Evolutionary conservation across 495 filamentous ascomycete species (phyloP).

Genomic region (Penicillium taxi): DNA sequence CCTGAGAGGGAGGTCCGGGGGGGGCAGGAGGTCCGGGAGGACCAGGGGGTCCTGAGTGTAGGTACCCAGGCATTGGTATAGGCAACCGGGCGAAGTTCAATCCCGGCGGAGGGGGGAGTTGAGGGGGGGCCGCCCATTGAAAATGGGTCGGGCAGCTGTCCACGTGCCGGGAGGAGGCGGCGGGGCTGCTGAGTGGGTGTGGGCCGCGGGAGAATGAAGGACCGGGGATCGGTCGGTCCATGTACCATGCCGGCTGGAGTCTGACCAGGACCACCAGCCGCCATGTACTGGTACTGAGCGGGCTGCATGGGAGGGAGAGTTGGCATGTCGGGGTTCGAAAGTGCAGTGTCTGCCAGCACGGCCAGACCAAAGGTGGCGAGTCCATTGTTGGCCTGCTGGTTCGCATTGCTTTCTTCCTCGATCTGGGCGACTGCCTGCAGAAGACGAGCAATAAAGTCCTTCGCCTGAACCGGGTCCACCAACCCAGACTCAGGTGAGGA

Average conservation of each 20-base stretch:
- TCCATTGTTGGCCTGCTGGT: slow-evolving; percentile 3
- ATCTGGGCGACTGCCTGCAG: slow-evolving; percentile 10
- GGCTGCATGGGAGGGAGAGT: slow-evolving; percentile 12
- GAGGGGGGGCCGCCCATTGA: slow-evolving; percentile 30
- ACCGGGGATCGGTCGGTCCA: slow-evolving; percentile 32
- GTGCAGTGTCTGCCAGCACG: slow-evolving; percentile 30
- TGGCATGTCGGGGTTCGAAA: slow-evolving; percentile 24
- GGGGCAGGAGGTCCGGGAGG: slow-evolving; percentile 18
- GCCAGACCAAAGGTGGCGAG: slow-evolving; percentile 15
- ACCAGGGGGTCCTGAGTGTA: slow-evolving; percentile 14
- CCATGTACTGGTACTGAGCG: too few species aligned
- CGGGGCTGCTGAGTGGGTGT: slow-evolving; percentile 32
- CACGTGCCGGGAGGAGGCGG: slow-evolving; percentile 32
- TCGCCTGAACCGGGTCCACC: slow-evolving; percentile 1
- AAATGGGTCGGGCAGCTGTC: slow-evolving; percentile 32
- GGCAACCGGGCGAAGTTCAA: slow-evolving; percentile 34
- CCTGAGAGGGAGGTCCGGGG: slow-evolving; percentile 11
- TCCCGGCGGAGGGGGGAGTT: slow-evolving; percentile 35
- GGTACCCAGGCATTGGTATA: slow-evolving; percentile 22
- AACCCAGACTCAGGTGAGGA: slow-evolving; percentile 11
- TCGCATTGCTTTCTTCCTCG: slow-evolving; percentile 1
- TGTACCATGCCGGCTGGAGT: slow-evolving; percentile 16
- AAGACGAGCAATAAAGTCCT: slow-evolving; percentile 9
- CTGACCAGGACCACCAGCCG: too few species aligned
- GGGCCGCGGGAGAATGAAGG: slow-evolving; percentile 34